Percentiles rank a stretch among this genome's conserved stretches.
These are phyloP conservation scores for Meira nashicola DNA, from an alignment of 1,284 basidiomycete genomes.

Conservation along the genomic window DNA sequence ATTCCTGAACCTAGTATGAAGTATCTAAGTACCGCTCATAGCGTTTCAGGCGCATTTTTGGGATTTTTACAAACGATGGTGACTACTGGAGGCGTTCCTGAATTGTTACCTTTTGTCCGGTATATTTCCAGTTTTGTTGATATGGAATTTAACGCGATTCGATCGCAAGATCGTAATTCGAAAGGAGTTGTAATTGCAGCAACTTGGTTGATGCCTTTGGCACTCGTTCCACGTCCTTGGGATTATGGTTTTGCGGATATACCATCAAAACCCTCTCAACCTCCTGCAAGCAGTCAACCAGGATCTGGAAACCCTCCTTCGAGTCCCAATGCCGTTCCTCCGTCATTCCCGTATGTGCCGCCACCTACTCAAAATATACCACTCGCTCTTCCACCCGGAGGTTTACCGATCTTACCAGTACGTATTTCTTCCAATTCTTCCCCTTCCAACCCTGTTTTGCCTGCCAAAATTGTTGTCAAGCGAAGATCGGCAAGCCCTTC, in stretches of 20 bases:
- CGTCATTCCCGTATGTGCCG: background rate
- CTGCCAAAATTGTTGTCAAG: too few species aligned
- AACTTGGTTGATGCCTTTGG: slow-evolving; percentile 41
- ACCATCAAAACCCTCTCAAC: too few species aligned
- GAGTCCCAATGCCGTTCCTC: background rate
- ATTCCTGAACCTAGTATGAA: slow-evolving; percentile 36
- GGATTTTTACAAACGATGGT: slow-evolving; percentile 43
- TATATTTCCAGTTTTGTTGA: slow-evolving; percentile 44
- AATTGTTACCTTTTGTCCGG: slow-evolving; percentile 42
- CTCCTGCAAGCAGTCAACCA: too few species aligned
- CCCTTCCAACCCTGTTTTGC: too few species aligned
- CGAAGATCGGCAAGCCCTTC: background rate
- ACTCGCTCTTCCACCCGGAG: too few species aligned
- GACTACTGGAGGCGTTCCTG: slow-evolving; percentile 36
- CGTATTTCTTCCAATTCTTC: too few species aligned
- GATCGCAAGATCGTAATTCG: slow-evolving; percentile 29
- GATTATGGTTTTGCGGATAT: slow-evolving; percentile 21
- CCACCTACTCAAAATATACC: background rate
- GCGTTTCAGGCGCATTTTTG: slow-evolving; percentile 37
- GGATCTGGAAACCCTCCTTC: too few species aligned
- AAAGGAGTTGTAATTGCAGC: slow-evolving; percentile 39
- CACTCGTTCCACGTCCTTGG: slow-evolving; percentile 29
- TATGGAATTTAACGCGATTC: slow-evolving; percentile 43
- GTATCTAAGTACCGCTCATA: slow-evolving; percentile 41
- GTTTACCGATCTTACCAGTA: too few species aligned